Evolutionary conservation across 495 filamentous ascomycete genomes (phyloP), one percentile per base, ranked within the genome.

Genomic region (Glutinoglossum americanum): DNA sequence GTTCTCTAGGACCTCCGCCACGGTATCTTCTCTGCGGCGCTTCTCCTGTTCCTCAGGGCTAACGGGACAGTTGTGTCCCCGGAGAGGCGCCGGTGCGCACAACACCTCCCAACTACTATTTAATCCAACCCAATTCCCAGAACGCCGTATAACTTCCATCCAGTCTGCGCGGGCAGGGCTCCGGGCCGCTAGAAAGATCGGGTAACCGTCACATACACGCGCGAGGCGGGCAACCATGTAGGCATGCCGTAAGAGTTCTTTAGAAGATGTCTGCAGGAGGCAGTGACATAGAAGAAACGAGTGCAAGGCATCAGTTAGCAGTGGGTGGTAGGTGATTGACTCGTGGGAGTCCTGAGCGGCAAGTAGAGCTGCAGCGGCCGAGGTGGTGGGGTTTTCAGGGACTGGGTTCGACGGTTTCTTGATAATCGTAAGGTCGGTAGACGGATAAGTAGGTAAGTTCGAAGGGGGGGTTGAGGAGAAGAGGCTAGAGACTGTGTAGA

Each of bases 181-280:
- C 30, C 84, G 74, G 26, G 82, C 80, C 7, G 82, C 77, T 55
- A 86, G 80, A 63, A 89, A 87, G 55, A 87, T 77, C 0, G 85
- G 85, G 64, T 85, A 87, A 17, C 85, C 85, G 65, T 88, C 84
- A 55, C 80, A 79, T 23, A 87, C 74, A 39, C 84, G 77, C 3
- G 80, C 75, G 17, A 89, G 77, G 0, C 84, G 79, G 21, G 83
- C 82, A 8, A 82, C 84, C 77, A 87, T 89, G 67, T 85, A 73
- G 0, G 84, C 83, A 63, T 89, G 82, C 37, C 85, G 81, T 54
- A 79, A 77, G 32, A 86, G 73, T 65, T 87, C 84, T 53, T 80
- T 85, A 19, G 76, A 67, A 0, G 84, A 80, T 0, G 84, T 89
- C 65, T 87, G 84, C 15, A 86, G 69, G 10, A 89, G 77, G 32